A percentile compares a stretch with the other conserved stretches of the same genome.
phyloP scores from a whole-genome alignment of 129 eudicot genomes.

The Sambucus nigra region DNA sequence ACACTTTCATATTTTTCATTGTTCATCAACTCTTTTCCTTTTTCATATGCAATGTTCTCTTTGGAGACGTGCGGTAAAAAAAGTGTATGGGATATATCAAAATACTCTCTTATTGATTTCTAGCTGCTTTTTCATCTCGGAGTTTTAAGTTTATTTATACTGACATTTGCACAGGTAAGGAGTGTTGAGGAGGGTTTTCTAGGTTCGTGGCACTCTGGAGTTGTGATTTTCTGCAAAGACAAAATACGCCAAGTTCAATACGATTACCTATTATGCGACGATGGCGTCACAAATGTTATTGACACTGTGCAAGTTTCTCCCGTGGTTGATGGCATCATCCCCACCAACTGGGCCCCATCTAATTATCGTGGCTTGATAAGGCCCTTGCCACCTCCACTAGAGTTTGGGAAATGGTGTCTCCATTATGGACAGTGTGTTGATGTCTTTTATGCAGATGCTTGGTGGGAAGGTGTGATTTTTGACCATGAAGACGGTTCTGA shows the following conservation, averaged over 20 bases:
- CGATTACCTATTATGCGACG: slow-evolving; percentile 35
- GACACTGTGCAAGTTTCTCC: slow-evolving; percentile 37
- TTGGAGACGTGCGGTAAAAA: slow-evolving; percentile 1
- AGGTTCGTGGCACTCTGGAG: slow-evolving; percentile 72
- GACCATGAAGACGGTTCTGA: slow-evolving; percentile 42
- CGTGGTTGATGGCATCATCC: slow-evolving; percentile 38
- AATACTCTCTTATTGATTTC: slow-evolving; percentile 1
- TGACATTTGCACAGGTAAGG: slow-evolving; percentile 45
- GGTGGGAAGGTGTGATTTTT: slow-evolving; percentile 98
- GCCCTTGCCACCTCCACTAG: slow-evolving; percentile 38
- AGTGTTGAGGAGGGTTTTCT: slow-evolving; percentile 56
- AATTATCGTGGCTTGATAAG: slow-evolving; percentile 52
- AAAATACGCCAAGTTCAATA: slow-evolving; percentile 38
- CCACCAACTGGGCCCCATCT: slow-evolving; percentile 3
- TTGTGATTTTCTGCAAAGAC: slow-evolving; percentile 22
- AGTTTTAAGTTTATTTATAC: neutral
- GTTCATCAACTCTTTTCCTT: neutral
- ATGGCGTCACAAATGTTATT: slow-evolving; percentile 21
- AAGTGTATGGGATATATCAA: neutral
- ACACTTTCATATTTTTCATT: neutral
- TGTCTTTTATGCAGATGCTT: slow-evolving; percentile 48
- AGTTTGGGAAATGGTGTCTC: slow-evolving; percentile 7
- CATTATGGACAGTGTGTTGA: slow-evolving; percentile 82
- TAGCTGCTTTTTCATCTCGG: neutral
- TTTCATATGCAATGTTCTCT: slow-evolving; percentile 16